A percentile compares a stretch with the other conserved stretches of the same genome.
phyloP scores from a whole-genome alignment of 1,139 yeast genomes.

The Candida mesenterica region DNA sequence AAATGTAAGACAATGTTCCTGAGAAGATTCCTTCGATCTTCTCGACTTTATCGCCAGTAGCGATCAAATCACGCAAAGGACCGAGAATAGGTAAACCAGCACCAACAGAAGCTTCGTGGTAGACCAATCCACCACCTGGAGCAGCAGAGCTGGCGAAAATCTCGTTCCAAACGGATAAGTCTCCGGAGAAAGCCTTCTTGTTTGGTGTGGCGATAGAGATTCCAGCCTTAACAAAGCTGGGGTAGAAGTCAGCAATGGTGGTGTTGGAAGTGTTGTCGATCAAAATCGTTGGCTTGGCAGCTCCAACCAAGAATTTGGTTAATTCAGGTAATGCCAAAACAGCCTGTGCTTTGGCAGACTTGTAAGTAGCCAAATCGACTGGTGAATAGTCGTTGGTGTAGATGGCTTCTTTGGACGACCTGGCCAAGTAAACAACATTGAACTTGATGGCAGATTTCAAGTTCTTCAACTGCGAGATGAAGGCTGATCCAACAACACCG shows the following conservation, averaged over 20 bases:
- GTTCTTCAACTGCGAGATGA: conserved; percentile 63
- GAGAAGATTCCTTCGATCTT: conserved; percentile 95
- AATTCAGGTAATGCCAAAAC: conserved; percentile 59
- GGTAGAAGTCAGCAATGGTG: conserved; percentile 71
- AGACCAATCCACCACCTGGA: conserved; percentile 71
- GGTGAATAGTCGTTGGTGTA: conserved; percentile 69
- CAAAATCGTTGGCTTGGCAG: conserved; percentile 74
- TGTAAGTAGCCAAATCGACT: conserved; percentile 62
- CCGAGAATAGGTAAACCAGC: conserved; percentile 95
- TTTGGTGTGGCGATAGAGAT: conserved; percentile 97
- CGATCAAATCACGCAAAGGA: conserved; percentile 80
- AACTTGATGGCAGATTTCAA: conserved; percentile 57
- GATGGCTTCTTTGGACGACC: conserved; percentile 64
- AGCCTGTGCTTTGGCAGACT: conserved; percentile 47
- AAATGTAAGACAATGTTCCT: conserved; percentile 94
- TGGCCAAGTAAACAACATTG: conserved; percentile 79
- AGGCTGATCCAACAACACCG: conserved; percentile 94
- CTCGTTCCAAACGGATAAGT: conserved; percentile 69
- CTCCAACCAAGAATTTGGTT: conserved; percentile 58
- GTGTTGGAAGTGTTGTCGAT: conserved; percentile 93
- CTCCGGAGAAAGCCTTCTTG: conserved; percentile 94
- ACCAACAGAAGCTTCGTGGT: conserved; percentile 99
- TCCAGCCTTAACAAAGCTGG: conserved; percentile 69
- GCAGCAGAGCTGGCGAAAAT: conserved; percentile 57
- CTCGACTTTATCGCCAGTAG: conserved; percentile 89